Base-by-base conservation (phyloP, 2,329 filamentous ascomycete genomes). In the Colletotrichum somersetense region DNA sequence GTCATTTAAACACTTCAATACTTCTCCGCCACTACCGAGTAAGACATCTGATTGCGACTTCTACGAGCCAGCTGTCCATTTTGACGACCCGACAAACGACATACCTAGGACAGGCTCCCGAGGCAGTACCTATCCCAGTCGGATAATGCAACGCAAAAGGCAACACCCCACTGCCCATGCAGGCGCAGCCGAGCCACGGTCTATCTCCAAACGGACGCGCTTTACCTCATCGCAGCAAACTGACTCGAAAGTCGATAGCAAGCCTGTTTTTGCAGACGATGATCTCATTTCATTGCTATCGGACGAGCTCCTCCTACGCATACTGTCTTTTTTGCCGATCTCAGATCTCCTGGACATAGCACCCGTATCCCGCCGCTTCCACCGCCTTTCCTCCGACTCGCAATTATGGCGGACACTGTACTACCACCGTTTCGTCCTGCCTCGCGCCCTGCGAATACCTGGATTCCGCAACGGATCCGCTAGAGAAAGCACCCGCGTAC, bases 321-420 rank as follows among this genome's bases (percentile, higher is more conserved):
- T 98, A 72, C 86, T 98, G 46, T 92, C 92, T 5, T 92, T 90
- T 78, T 86, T 97, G n/a, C 84, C 92, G 2, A 88, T 93, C 40
- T 83, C 87, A 10, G 88, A 91, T 38, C 88, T 98, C 11, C 86
- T 94, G 65, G 83, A 85, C 64, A 85, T 89, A 46, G 84, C 86
- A 7, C 84, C 90, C 66, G 86, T 95, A n/a, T 98, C 94, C 2
- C 89, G 84, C 66, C 93, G 93, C 71, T 92, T 97, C 78, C 86
- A 91, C 76, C 86, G 86, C 50, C 87, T 98, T 23, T 88, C 93
- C 10, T 87, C 88, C 66, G 96, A 98, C 80, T 92, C 92, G 0
- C 94, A 98, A 79, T 84, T 98, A 68, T 99, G 96, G 96, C 96
- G 96, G 80, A 88, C 89, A 18, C 89, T 94, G 62, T 99, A 97